Percentiles rank a stretch among this genome's conserved stretches.
phyloP scores from a whole-genome alignment of 345 rosid species.

The Syzygium aromaticum region DNA sequence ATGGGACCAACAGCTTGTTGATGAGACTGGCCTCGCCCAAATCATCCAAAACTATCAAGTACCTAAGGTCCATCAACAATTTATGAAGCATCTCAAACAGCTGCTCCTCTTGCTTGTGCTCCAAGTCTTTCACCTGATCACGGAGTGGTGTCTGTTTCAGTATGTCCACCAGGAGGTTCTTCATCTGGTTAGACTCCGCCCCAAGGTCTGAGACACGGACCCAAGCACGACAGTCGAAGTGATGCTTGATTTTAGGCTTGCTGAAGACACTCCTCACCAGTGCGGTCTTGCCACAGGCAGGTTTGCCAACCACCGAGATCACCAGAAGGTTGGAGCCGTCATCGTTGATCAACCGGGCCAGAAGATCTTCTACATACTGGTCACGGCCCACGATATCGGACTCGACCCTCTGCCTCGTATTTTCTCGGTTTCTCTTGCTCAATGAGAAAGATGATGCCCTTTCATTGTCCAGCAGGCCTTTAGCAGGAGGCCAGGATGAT shows the following conservation, averaged over 20 bases:
- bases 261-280: slow-evolving; percentile 7
- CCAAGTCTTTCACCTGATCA: neutral
- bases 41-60: slow-evolving; percentile 1
- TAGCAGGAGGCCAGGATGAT: neutral
- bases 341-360: neutral
- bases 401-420: neutral
- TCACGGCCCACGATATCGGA: neutral
- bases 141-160: neutral
- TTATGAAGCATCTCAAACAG: neutral
- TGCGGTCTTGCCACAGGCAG: slow-evolving; percentile 24
- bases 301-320: slow-evolving; percentile 13
- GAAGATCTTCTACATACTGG: neutral
- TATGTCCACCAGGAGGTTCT: neutral
- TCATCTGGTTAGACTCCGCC: accelerated
- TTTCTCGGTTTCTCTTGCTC: neutral
- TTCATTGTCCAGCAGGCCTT: neutral
- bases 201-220: neutral
- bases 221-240: neutral
- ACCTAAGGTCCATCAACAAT: neutral
- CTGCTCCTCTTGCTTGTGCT: neutral
- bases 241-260: neutral
- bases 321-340: neutral
- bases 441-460: neutral
- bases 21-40: neutral
- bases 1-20: neutral